Conservation (phyloP, 306 rosid genomes). For the Cucurbita pepo region DNA sequence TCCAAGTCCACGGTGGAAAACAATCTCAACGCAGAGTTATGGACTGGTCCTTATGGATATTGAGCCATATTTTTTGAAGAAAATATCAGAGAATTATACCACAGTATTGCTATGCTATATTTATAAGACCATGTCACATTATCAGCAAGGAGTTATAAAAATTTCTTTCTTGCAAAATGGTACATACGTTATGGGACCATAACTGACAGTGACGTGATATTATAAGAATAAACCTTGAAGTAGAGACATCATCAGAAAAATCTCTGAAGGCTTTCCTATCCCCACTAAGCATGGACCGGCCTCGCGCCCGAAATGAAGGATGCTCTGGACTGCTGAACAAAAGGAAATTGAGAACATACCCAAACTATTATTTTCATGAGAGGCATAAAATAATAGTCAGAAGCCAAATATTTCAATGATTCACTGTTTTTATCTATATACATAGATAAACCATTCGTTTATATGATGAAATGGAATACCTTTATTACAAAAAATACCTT, state of each 20-base stretch:
- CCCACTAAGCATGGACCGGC: slow-evolving; percentile 91
- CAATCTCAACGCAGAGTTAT: not conserved
- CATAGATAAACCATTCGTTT: too few relatives aligned
- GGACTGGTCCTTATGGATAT: not conserved
- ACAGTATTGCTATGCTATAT: not conserved
- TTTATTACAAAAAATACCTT: not conserved
- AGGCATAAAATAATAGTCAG: not conserved
- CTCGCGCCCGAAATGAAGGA: slow-evolving; percentile 80
- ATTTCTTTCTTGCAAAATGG: not conserved
- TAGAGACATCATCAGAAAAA: slow-evolving; percentile 68
- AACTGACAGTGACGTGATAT: not conserved
- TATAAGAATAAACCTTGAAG: slow-evolving; percentile 54
- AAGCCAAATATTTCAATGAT: not conserved
- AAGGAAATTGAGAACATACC: not conserved
- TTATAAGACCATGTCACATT: not conserved
- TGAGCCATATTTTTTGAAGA: not conserved
- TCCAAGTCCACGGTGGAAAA: not conserved
- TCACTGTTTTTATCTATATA: not conserved
- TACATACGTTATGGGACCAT: not conserved
- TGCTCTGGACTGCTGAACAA: slow-evolving; percentile 67
- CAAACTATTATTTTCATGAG: not conserved
- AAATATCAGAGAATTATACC: not conserved
- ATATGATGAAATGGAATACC: not conserved
- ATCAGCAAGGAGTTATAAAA: not conserved
- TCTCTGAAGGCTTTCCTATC: slow-evolving; percentile 69